A percentile compares a stretch with the other conserved stretches of the same genome.
phyloP scores from a whole-genome alignment of 2,329 filamentous ascomycete species.

The Bipolaris victoriae region DNA sequence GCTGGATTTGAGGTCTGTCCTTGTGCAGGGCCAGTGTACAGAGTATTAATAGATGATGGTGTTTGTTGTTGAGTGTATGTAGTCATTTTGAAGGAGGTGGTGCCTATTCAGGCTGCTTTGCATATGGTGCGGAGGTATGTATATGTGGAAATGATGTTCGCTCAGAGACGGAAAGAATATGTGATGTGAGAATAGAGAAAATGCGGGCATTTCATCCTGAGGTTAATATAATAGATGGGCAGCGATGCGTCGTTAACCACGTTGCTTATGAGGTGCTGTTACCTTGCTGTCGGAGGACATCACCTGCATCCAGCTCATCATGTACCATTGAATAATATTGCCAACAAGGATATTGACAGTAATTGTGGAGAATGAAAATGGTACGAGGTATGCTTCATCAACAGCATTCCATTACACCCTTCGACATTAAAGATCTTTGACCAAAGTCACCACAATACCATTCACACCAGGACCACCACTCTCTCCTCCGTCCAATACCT shows the following conservation, averaged over 20 bases:
- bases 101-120: neutral
- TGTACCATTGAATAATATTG: neutral
- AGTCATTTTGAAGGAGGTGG: neutral
- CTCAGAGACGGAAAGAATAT: neutral
- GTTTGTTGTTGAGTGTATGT: neutral
- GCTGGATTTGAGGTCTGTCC: neutral
- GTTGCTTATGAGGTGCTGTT: neutral
- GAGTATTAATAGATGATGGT: neutral
- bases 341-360: neutral
- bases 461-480: slow-evolving; percentile 35
- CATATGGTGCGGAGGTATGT: neutral
- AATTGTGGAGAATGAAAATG: neutral
- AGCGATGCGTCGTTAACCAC: neutral
- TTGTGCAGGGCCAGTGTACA: neutral
- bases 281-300: neutral
- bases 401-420: neutral
- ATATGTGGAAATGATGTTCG: neutral
- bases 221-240: neutral
- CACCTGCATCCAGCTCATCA: neutral
- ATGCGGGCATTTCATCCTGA: neutral
- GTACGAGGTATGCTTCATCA: neutral
- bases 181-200: neutral
- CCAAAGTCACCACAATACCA: slow-evolving; percentile 33
- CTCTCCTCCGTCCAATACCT: slow-evolving; percentile 36
- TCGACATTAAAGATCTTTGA: slow-evolving; percentile 27